Conservation (phyloP, 495 filamentous ascomycete genomes). For the Podospora fimiseda region DNA sequence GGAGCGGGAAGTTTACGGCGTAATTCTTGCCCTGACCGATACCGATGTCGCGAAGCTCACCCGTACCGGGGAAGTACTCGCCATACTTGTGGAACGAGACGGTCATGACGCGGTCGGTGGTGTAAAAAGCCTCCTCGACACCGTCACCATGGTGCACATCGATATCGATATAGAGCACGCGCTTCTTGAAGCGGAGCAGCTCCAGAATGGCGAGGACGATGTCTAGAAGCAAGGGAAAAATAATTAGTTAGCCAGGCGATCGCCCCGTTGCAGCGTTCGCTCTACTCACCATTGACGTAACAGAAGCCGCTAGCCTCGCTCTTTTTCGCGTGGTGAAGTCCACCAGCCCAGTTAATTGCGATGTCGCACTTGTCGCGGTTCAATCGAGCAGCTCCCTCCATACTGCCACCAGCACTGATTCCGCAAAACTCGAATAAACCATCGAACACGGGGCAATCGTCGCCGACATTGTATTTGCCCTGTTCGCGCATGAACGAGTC, state of each 20-base stretch:
- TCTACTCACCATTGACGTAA: slow-evolving; percentile 80
- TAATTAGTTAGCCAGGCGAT: too few species aligned
- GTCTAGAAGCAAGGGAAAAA: too few species aligned
- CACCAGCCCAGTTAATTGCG: slow-evolving; percentile 98
- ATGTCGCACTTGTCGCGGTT: slow-evolving; percentile 95
- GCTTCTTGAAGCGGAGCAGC: slow-evolving; percentile 76
- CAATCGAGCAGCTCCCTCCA: slow-evolving; percentile 90
- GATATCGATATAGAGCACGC: slow-evolving; percentile 96
- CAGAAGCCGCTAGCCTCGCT: slow-evolving; percentile 92
- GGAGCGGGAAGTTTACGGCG: slow-evolving; percentile 91
- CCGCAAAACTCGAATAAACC: slow-evolving; percentile 97
- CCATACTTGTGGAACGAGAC: slow-evolving; percentile 98
- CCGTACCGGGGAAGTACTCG: slow-evolving; percentile 97
- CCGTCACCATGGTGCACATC: slow-evolving; percentile 98
- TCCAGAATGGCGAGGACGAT: slow-evolving; percentile 94
- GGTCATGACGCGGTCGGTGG: slow-evolving; percentile 91
- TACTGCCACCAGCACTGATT: slow-evolving; percentile 92
- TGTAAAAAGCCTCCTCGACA: slow-evolving; percentile 95
- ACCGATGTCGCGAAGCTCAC: slow-evolving; percentile 90
- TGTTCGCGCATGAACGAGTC: slow-evolving; percentile 88
- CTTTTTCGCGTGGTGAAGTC: slow-evolving; percentile 96
- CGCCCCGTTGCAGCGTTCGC: too few species aligned
- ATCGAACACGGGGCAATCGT: slow-evolving; percentile 97
- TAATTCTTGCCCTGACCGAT: slow-evolving; percentile 92
- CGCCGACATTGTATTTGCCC: slow-evolving; percentile 93